phyloP scores from a whole-genome alignment of 2,329 filamentous ascomycete species.

The Xylariales sp. region DNA sequence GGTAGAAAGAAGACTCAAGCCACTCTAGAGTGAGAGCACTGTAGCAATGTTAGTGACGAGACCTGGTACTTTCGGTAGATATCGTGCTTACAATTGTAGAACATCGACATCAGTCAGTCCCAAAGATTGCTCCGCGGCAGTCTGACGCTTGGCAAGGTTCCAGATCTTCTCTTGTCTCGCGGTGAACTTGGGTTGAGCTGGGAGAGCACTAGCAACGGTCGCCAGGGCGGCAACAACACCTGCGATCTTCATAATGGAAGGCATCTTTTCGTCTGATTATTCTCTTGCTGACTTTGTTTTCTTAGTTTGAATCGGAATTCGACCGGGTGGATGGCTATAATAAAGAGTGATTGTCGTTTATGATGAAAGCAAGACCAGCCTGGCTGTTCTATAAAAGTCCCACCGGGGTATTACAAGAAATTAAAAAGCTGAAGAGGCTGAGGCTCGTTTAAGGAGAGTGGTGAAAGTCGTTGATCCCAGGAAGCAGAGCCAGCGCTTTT shows the following conservation, averaged over 20 bases:
- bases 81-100: slow-evolving; percentile 49
- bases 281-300: slow-evolving; percentile 20
- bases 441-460: slow-evolving; percentile 30
- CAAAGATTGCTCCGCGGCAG: slow-evolving; percentile 39
- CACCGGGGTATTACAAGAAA: slow-evolving; percentile 30
- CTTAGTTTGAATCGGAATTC: slow-evolving; percentile 16
- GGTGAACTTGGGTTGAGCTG: slow-evolving; percentile 39
- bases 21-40: slow-evolving; percentile 70
- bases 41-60: slow-evolving; percentile 16
- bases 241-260: slow-evolving; percentile 40
- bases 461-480: slow-evolving; percentile 30
- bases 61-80: neutral
- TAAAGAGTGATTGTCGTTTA: slow-evolving; percentile 15
- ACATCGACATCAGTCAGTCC: slow-evolving; percentile 51
- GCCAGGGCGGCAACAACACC: slow-evolving; percentile 40
- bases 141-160: slow-evolving; percentile 45
- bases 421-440: slow-evolving; percentile 22
- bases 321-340: slow-evolving; percentile 11
- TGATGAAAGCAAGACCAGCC: slow-evolving; percentile 33
- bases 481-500: slow-evolving; percentile 51
- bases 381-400: slow-evolving; percentile 31
- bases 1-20: slow-evolving; percentile 70
- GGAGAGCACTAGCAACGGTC: slow-evolving; percentile 42
- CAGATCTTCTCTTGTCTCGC: slow-evolving; percentile 41
- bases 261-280: slow-evolving; percentile 34